Evolutionary conservation across 495 filamentous ascomycete species (phyloP), one percentile per base, ranked within the genome.

Genomic region (Neurospora hispaniola): DNA sequence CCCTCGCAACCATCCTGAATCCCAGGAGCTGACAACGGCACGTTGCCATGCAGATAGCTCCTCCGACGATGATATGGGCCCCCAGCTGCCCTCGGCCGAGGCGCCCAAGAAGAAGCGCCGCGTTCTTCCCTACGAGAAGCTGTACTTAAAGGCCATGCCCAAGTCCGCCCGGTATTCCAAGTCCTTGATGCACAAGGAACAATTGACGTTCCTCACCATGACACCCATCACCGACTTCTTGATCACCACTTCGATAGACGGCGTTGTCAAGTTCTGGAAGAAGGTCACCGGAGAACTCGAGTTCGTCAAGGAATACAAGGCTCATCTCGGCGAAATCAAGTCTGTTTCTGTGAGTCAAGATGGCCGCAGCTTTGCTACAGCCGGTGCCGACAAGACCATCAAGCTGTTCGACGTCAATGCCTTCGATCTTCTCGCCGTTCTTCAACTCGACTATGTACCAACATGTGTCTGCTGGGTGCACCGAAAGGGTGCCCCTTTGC

Each of bases 191-290:
- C 96, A 99, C 85, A 94, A 95, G 81, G 96, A 98, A 73, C 93
- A 97, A 82, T 82, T 98, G 69, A 87, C 90, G 46, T 98, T 93
- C 75, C 87, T 92, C 73, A 94, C 91, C 6, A 88, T 98, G 73
- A 96, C 96, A 1, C 96, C 94, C 1, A 84, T 88, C 54, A 97
- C 96, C 71, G 96, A 97, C 73, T 98, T 99, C 79, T 82, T 98
- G 38, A 95, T 99, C 70, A 98, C 96, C 3, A 93, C 90, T 75
- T 98, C 94, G 3, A 82, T 93, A 20, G 95, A 99, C 80, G 96
- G 96, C 3, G 90, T 94, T 0, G 95, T 98, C 70, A 98, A 98
- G 81, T 99, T 98, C 82, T 99, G 96, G 96, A 98, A 99, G 86
- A 99, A 99, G 83, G 88, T 92, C 74, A 89, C 89, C 5, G 91